These are phyloP conservation scores for Rauvolfia tetraphylla DNA, from an alignment of 257 asterid genomes.

Conservation along the genomic window DNA sequence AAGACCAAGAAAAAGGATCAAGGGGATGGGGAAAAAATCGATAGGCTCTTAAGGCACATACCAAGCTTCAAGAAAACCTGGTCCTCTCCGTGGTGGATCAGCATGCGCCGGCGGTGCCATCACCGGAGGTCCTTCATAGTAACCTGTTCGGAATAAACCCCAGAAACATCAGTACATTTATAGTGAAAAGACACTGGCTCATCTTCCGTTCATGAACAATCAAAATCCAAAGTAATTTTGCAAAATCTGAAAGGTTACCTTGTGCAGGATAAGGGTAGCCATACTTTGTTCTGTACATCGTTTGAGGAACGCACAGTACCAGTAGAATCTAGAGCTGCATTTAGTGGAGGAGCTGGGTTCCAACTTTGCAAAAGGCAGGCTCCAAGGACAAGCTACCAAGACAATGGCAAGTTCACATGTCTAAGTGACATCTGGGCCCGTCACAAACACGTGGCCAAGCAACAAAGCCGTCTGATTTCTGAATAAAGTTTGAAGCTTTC, in stretches of 20 bases:
- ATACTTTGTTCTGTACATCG: background rate
- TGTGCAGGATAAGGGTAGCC: conserved; percentile 10
- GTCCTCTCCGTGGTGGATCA: conserved; percentile 7
- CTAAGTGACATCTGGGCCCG: conserved; percentile 11
- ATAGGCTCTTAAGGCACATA: background rate
- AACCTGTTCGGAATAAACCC: background rate
- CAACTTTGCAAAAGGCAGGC: background rate
- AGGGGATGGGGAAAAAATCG: background rate
- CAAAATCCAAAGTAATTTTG: background rate
- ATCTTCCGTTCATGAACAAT: background rate
- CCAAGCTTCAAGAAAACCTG: conserved; percentile 16
- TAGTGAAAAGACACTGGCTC: no score
- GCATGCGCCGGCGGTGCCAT: conserved; percentile 18
- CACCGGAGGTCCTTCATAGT: conserved; percentile 13
- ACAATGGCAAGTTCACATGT: background rate
- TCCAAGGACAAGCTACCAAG: no score
- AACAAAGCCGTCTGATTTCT: background rate
- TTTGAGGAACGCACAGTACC: background rate
- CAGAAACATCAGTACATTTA: no score
- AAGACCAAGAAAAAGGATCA: background rate
- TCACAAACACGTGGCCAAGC: conserved; percentile 11
- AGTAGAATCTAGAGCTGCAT: no score
- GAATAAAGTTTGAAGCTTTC: background rate
- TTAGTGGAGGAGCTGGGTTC: background rate
- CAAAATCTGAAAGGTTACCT: background rate